A percentile compares a stretch with the other conserved stretches of the same genome.
phyloP scores from a whole-genome alignment of 2,329 filamentous ascomycete genomes.

The Apiospora marii region DNA sequence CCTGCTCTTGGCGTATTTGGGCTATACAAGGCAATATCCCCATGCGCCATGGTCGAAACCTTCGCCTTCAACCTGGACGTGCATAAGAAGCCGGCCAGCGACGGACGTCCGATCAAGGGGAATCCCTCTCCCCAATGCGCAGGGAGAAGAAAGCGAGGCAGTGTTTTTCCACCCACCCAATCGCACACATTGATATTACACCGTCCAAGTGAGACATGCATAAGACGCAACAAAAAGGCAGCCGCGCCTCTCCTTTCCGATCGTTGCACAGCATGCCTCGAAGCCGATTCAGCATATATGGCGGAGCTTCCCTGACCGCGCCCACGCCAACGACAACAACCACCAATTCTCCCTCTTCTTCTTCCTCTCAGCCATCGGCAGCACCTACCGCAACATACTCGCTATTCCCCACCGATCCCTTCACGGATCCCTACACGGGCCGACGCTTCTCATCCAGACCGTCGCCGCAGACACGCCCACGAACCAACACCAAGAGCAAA shows the following conservation, averaged over 20 bases:
- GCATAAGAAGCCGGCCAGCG: neutral
- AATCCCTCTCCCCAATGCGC: neutral
- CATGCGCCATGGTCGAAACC: conserved; percentile 7
- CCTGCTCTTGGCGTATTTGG: neutral
- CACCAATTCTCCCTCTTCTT: neutral
- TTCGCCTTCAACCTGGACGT: neutral
- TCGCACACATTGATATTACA: neutral
- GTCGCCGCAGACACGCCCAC: neutral
- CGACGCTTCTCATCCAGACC: neutral
- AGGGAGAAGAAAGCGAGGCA: neutral
- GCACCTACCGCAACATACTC: neutral
- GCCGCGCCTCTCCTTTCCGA: neutral
- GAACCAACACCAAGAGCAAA: neutral
- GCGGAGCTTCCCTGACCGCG: neutral
- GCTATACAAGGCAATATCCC: neutral
- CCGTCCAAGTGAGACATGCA: conserved; percentile 13
- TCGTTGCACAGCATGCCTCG: conserved; percentile 1
- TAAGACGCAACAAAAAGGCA: neutral
- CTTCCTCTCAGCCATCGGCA: neutral
- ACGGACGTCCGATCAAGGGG: neutral
- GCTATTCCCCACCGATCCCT: neutral
- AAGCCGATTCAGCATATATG: conserved; percentile 10
- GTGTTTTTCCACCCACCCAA: neutral
- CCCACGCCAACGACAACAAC: neutral
- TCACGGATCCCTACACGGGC: neutral